Conservation (phyloP, 768 basidiomycete species). For the Tulasnella calospora region DNA sequence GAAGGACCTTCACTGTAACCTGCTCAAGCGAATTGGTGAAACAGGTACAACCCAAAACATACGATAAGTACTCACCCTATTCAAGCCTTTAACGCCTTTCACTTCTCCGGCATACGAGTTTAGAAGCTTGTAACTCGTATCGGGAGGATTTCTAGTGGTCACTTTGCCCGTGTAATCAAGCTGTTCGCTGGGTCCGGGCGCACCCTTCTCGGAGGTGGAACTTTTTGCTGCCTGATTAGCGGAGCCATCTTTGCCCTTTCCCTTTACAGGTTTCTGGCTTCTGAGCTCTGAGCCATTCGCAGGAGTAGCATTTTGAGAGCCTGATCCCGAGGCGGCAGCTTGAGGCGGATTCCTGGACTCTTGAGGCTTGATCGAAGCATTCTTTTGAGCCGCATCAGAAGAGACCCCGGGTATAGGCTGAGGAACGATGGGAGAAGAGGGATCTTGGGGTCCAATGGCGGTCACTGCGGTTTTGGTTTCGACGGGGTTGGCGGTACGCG, state of each 20-base stretch:
- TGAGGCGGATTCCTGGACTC: too few relatives aligned
- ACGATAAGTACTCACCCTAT: neutral
- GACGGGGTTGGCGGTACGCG: neutral
- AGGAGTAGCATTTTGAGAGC: too few relatives aligned
- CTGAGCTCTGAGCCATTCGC: neutral
- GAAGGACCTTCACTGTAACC: neutral
- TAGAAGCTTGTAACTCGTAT: neutral
- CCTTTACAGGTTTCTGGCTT: neutral
- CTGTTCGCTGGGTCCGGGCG: neutral
- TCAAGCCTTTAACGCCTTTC: neutral
- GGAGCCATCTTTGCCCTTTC: neutral
- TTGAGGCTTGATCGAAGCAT: too few relatives aligned
- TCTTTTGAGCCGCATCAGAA: too few relatives aligned
- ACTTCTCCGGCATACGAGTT: neutral
- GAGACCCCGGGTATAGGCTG: neutral
- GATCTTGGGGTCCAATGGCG: neutral
- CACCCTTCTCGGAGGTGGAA: too few relatives aligned
- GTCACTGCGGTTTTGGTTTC: neutral
- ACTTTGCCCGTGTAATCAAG: neutral
- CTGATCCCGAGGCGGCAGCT: too few relatives aligned
- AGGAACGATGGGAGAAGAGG: neutral
- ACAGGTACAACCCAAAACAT: neutral
- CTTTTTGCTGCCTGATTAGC: neutral
- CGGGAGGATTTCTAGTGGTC: neutral
- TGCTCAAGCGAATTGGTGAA: neutral